phyloP scores from a whole-genome alignment of 345 rosid genomes.

The Gossypium turneri region DNA sequence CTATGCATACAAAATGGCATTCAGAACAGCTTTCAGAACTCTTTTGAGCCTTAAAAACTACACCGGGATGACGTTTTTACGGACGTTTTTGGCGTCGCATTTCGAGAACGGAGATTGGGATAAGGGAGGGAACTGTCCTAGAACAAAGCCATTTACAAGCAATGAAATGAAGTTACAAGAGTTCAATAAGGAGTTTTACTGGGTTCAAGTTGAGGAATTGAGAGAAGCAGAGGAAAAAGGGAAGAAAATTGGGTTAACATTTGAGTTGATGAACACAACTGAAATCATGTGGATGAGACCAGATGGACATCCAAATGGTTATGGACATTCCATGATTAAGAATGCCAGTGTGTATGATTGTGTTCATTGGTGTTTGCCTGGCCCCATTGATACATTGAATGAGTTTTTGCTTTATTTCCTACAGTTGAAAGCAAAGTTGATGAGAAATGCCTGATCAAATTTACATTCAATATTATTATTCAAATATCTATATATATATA shows the following conservation, averaged over 20 bases:
- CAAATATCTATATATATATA: background rate
- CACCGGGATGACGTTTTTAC: conserved; percentile 39
- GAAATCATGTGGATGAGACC: conserved; percentile 59
- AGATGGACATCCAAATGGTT: conserved; percentile 52
- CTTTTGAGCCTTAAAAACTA: conserved; percentile 31
- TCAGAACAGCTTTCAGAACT: conserved; percentile 48
- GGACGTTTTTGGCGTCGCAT: conserved; percentile 58
- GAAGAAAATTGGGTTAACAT: conserved; percentile 34
- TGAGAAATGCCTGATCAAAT: conserved; percentile 12
- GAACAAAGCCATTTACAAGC: conserved; percentile 40
- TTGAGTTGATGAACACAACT: conserved; percentile 38
- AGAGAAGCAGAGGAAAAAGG: conserved; percentile 37
- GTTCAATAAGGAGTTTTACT: conserved; percentile 36
- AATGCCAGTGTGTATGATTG: conserved; percentile 45
- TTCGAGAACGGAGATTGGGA: conserved; percentile 69
- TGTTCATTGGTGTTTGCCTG: conserved; percentile 91
- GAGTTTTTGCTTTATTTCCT: conserved; percentile 47
- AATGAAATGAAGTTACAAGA: conserved; percentile 46
- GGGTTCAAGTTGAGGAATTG: conserved; percentile 41
- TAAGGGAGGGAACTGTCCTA: conserved; percentile 59
- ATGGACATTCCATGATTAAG: conserved; percentile 27
- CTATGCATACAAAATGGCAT: conserved; percentile 56
- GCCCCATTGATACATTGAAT: conserved; percentile 71
- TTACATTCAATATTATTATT: background rate
- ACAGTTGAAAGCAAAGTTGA: background rate